Evolutionary conservation across 2,329 filamentous ascomycete species (phyloP).

Genomic region (Colletotrichum gigasporum): DNA sequence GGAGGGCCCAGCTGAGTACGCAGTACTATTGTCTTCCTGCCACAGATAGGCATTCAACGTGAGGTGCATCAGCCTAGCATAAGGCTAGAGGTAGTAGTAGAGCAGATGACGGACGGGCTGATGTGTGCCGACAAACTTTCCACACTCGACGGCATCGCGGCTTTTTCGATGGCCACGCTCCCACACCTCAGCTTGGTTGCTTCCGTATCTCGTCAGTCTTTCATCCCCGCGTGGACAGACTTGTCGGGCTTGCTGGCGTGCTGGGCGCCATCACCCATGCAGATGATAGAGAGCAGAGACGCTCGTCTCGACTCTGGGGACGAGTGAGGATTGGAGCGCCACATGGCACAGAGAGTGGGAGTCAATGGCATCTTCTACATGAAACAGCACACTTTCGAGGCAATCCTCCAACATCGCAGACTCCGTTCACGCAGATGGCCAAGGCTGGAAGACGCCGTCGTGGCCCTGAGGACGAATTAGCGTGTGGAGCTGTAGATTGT

Average conservation of each 20-base stretch:
- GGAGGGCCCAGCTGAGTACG: neutral
- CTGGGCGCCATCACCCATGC: constrained; percentile 9
- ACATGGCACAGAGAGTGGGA: neutral
- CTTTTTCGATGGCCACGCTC: constrained; percentile 10
- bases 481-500: constrained; percentile 24
- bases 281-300: neutral
- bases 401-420: constrained; percentile 8
- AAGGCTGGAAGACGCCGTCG: constrained; percentile 21
- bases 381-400: constrained; percentile 24
- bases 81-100: neutral
- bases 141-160: constrained; percentile 10
- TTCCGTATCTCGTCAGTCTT: constrained; percentile 19
- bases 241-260: neutral
- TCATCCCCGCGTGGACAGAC: neutral
- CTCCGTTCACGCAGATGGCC: constrained; percentile 14
- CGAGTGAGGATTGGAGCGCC: neutral
- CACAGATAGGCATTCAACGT: neutral
- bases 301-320: neutral
- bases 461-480: constrained; percentile 20
- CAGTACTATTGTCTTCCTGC: constrained; percentile 19
- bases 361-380: constrained; percentile 20
- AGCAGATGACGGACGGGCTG: constrained; percentile 14
- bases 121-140: constrained; percentile 21
- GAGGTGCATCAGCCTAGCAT: neutral
- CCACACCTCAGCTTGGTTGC: constrained; percentile 1